phyloP scores from a whole-genome alignment of 805 yeast species.

The Saturnispora sekii region DNA sequence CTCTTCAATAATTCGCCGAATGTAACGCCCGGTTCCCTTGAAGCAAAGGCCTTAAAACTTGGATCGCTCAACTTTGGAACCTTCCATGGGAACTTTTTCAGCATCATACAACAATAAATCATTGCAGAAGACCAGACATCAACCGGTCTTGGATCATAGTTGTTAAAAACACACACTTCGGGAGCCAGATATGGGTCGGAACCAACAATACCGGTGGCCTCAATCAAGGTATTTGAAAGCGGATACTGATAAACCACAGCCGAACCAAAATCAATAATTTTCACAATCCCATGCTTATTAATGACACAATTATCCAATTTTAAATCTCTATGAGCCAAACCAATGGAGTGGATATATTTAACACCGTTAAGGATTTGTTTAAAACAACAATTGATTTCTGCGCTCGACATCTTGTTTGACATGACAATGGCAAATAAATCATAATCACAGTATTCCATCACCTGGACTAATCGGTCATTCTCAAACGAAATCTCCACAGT shows the following conservation, averaged over 20 bases:
- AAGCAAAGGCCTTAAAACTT: conserved; percentile 74
- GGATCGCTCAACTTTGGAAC: conserved; percentile 76
- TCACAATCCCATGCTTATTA: conserved; percentile 71
- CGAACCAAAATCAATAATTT: conserved; percentile 87
- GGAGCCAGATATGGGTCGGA: conserved; percentile 90
- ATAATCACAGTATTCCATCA: conserved; percentile 90
- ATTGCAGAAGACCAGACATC: conserved; percentile 93
- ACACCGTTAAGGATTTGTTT: conserved; percentile 79
- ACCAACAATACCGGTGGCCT: conserved; percentile 79
- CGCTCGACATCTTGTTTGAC: conserved; percentile 77
- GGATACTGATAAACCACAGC: conserved; percentile 90
- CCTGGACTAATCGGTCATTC: conserved; percentile 70
- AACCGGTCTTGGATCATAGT: conserved; percentile 86
- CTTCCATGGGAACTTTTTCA: conserved; percentile 92
- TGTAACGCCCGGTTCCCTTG: conserved; percentile 59
- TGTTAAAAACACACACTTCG: conserved; percentile 73
- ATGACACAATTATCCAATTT: conserved; percentile 91
- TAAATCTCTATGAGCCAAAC: conserved; percentile 85
- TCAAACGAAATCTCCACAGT: conserved; percentile 89
- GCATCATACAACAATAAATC: conserved; percentile 83
- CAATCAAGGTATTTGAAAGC: conserved; percentile 58
- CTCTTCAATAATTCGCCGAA: conserved; percentile 51
- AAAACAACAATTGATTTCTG: conserved; percentile 81
- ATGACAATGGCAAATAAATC: conserved; percentile 91
- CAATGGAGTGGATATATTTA: conserved; percentile 71